Evolutionary conservation across 768 basidiomycete species (phyloP), one percentile per base, ranked within the genome.

Genomic region (Obba rivulosa): DNA sequence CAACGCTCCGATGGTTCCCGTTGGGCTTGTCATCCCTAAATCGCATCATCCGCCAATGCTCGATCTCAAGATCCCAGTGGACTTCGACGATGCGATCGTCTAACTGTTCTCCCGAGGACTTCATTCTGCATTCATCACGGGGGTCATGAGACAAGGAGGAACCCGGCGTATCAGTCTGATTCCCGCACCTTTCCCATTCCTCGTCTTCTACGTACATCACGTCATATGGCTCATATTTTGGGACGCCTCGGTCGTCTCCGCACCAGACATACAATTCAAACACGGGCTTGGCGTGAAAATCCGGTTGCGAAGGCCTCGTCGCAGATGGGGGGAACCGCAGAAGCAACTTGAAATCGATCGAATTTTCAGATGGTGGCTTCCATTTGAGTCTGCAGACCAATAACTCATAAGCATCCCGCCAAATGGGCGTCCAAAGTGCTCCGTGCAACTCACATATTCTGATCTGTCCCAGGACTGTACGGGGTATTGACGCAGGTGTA

Each of bases 341-440:
- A 42, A 93, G 79, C 23, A 98, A 84, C 65, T 92, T 92, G 74
- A 99, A 98, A 66, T 99, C 96, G 58, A 98, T 86, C 1, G 93
- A 94, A 64, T 99, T 99, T 62, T 98, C 95, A 2, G 87, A 89
- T 0, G 96, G 93, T 1, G 94, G 93, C 66, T 99, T 99, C 96
- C 96, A 99, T 67, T 99, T 99, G 61, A 99, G 66, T 54, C 95
- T 98, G 57, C 23, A 18, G n/a, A 45, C 20, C 11, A 36, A 25
- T 34, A 23, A n/a, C 14, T 9, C 13, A 13, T 16, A 8, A 43
- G 20, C 14, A 40, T 14, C n/a, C 7, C 7, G 43, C 10, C 43
- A 45, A n/a, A 14, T 31, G 18, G 5, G 18, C 13, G 16, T 31
- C 18, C 21, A 10, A 46, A 16, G 25, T 37, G 34, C 7, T 37